Evolutionary conservation across 1,284 basidiomycete genomes (phyloP), one percentile per base, ranked within the genome.

Genomic region (Naganishia sp.): DNA sequence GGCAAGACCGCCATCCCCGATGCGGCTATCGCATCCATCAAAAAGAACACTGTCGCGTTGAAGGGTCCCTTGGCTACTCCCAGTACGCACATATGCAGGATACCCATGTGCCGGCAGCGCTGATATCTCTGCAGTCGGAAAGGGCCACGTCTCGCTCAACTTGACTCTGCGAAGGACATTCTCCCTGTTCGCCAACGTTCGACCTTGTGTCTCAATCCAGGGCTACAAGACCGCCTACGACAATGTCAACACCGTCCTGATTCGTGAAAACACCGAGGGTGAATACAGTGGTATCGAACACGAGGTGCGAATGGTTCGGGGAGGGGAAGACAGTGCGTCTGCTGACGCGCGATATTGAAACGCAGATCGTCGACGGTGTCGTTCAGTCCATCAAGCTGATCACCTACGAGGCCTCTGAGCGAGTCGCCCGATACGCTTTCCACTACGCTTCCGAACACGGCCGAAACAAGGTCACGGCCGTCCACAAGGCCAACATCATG

Each of bases 381-480:
- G 96, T 99, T 50, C 96, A 99, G 82, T 97, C 93, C 61, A 99
- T 99, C 85, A 99, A 99, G 82, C 87, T 99, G 68, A 99, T 99
- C 79, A 99, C 96, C 46, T 95, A 94, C 88, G 92, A 98, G 71
- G 96, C 96, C 28, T 98, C 95, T 17, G 94, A 98, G 82, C 92
- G 96, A 68, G 95, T 99, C 65, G 95, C 96, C 55, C 89, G 94
- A 67, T 99, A 99, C 80, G 96, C 96, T 17, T 99, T 99, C 87
- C 87, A 98, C 82, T 97, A 98, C 77, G 96, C 96, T 42, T 86
- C 90, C 76, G 85, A 90, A 69, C 88, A 87, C 75, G 90, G 90
- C 72, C 85, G 96, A 71, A 89, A 89, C 80, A 88, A 92, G 74
- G 96, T 99, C 70, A 99, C 95, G 41, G 96, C 96, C 52, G 96